Evolutionary conservation across 495 filamentous ascomycete genomes (phyloP).

Genomic region (Thermothielavioides terrestris): DNA sequence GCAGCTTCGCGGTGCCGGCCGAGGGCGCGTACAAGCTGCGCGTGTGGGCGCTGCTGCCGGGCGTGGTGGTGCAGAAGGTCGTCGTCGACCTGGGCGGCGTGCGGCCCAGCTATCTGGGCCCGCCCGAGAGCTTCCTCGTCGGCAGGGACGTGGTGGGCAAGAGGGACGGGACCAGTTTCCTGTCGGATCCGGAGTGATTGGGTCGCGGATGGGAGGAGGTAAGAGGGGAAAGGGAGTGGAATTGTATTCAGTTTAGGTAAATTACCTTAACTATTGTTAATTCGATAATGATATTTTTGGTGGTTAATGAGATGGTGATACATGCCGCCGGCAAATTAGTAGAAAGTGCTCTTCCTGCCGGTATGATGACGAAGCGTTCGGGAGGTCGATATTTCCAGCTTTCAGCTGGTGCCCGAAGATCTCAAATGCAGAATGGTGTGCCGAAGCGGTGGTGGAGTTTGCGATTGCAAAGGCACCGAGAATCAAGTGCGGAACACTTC

Average conservation of each 20-base stretch:
- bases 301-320: background rate
- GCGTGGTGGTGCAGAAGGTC: constrained; percentile 61
- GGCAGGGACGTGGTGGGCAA: constrained; percentile 34
- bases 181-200: constrained; percentile 20
- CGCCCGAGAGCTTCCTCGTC: constrained; percentile 55
- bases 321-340: too few species aligned
- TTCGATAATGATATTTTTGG: background rate
- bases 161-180: constrained; percentile 38
- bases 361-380: too few species aligned
- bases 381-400: too few species aligned
- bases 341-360: too few species aligned
- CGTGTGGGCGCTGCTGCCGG: constrained; percentile 54
- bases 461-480: too few species aligned
- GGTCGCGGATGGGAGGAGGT: background rate
- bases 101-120: constrained; percentile 55
- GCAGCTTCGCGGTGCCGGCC: constrained; percentile 37
- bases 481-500: too few species aligned
- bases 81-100: constrained; percentile 62
- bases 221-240: too few species aligned
- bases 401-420: too few species aligned
- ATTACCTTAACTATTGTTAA: too few species aligned
- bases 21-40: constrained; percentile 50
- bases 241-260: background rate
- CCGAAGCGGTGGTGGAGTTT: too few species aligned
- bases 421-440: too few species aligned